Evolutionary conservation across 805 yeast genomes (phyloP).

Genomic region (Barnettozyma sp.): DNA sequence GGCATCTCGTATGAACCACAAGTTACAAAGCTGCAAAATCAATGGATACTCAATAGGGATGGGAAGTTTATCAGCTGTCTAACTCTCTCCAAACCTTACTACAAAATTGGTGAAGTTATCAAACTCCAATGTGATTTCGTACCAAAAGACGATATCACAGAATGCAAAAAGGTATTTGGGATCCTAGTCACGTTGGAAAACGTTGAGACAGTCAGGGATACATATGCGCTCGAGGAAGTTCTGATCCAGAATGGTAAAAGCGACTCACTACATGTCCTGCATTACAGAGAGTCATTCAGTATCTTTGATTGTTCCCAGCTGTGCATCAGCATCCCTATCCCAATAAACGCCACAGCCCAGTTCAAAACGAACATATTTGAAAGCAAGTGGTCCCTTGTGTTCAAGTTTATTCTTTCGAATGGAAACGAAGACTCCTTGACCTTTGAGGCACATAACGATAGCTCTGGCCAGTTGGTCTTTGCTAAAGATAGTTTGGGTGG

Average conservation of each 20-base stretch:
- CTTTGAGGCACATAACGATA: slow-evolving; percentile 27
- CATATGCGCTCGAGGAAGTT: slow-evolving; percentile 18
- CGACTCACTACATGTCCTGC: slow-evolving; percentile 11
- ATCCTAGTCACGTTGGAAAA: slow-evolving; percentile 29
- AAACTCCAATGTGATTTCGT: slow-evolving; percentile 33
- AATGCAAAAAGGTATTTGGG: slow-evolving; percentile 32
- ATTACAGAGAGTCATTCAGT: slow-evolving; percentile 28
- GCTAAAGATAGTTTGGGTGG: slow-evolving; percentile 33
- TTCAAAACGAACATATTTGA: slow-evolving; percentile 35
- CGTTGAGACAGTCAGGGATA: slow-evolving; percentile 30
- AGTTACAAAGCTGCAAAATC: slow-evolving; percentile 25
- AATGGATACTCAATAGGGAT: slow-evolving; percentile 35
- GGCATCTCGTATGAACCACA: slow-evolving; percentile 19
- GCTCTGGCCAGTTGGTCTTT: slow-evolving; percentile 28
- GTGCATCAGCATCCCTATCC: slow-evolving; percentile 29
- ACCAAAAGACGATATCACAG: slow-evolving; percentile 1
- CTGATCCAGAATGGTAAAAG: neutral
- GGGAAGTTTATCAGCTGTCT: slow-evolving; percentile 35
- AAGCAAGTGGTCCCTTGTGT: slow-evolving; percentile 30
- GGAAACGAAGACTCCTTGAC: slow-evolving; percentile 12
- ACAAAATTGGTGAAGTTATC: slow-evolving; percentile 39
- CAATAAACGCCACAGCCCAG: slow-evolving; percentile 31
- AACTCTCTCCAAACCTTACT: slow-evolving; percentile 33
- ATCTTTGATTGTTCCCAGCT: slow-evolving; percentile 25
- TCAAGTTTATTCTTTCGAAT: slow-evolving; percentile 31